phyloP scores from a whole-genome alignment of 805 yeast species.

The Isabelozyma pseudorhagii region DNA sequence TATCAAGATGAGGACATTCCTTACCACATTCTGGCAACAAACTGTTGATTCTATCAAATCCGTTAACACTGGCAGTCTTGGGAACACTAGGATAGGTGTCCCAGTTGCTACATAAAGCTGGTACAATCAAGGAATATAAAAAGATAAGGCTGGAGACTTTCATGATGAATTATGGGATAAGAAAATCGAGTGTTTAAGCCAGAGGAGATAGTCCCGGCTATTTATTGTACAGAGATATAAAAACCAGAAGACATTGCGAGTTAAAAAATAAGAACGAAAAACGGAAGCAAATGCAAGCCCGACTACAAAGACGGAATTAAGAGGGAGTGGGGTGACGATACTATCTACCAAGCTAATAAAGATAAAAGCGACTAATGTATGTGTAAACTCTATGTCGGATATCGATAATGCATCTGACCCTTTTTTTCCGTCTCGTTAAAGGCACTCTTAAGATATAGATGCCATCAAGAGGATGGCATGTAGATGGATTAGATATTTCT shows the following conservation, averaged over 20 bases:
- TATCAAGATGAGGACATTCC: constrained; percentile 33
- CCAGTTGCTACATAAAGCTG: constrained; percentile 23
- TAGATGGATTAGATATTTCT: background rate
- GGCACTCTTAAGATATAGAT: background rate
- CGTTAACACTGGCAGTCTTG: constrained; percentile 45
- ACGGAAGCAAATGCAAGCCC: background rate
- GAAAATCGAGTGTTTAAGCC: no score
- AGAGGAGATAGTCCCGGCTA: no score
- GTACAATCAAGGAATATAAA: background rate
- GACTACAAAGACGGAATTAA: background rate
- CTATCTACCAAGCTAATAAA: no score
- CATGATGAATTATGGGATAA: background rate
- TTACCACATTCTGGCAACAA: constrained; percentile 42
- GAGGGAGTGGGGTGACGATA: no score
- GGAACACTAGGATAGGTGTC: constrained; percentile 46
- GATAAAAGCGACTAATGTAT: no score
- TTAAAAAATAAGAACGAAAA: background rate
- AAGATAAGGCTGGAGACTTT: background rate
- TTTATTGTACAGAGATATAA: no score
- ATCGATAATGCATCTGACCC: background rate
- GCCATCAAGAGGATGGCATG: background rate
- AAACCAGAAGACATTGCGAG: no score
- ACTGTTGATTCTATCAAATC: constrained; percentile 42
- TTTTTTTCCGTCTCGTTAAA: no score
- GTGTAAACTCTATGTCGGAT: background rate